Evolutionary conservation across 2,329 filamentous ascomycete genomes (phyloP).

Genomic region (Cercospora beticola): DNA sequence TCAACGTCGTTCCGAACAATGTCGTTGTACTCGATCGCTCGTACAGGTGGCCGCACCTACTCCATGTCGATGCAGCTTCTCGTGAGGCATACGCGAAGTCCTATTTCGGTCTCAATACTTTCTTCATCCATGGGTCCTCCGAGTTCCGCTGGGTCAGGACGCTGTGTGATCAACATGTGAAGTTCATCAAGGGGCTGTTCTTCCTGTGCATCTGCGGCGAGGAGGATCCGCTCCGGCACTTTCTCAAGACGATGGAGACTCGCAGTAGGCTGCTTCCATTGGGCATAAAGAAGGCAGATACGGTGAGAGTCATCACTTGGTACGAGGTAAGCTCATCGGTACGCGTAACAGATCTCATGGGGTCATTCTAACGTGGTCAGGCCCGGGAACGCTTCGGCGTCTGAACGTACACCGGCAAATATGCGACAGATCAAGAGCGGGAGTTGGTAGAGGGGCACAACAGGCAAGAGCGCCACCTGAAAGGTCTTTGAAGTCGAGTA

Average conservation of each 20-base stretch:
- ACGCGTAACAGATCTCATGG: background rate
- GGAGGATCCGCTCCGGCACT: too few relatives aligned
- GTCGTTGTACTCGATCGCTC: background rate
- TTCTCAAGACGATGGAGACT: too few relatives aligned
- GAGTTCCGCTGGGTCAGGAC: background rate
- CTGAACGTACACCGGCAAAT: background rate
- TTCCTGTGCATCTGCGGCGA: background rate
- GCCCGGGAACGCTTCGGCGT: background rate
- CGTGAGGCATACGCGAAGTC: constrained; percentile 24
- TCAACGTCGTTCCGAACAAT: background rate
- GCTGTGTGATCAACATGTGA: background rate
- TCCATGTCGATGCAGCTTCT: constrained; percentile 7
- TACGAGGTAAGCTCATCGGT: background rate
- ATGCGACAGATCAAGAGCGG: background rate
- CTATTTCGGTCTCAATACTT: constrained; percentile 5
- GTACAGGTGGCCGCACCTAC: background rate
- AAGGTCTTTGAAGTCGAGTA: background rate
- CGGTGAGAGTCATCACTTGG: background rate
- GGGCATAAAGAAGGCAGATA: too few relatives aligned
- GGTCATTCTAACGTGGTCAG: background rate
- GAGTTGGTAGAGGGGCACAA: background rate
- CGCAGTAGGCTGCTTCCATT: too few relatives aligned
- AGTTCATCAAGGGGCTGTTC: background rate
- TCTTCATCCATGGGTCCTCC: background rate
- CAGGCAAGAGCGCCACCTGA: background rate